phyloP scores from a whole-genome alignment of 2,329 filamentous ascomycete genomes.

The Tolypocladium ophioglossoides region DNA sequence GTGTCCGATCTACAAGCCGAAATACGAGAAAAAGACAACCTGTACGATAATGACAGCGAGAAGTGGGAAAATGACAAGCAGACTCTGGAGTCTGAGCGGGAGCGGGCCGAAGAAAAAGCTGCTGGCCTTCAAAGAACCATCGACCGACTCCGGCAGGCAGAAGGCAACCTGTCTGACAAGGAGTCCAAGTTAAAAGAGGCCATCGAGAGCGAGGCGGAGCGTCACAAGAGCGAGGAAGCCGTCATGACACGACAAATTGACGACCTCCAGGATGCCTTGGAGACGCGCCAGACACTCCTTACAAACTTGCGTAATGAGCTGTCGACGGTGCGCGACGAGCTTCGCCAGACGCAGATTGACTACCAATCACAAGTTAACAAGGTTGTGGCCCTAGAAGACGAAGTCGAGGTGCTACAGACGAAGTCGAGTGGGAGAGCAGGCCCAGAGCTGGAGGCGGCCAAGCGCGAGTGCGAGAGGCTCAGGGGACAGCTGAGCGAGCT shows the following conservation, averaged over 20 bases:
- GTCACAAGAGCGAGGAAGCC: constrained; percentile 62
- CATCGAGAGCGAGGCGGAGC: constrained; percentile 59
- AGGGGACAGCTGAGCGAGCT: constrained; percentile 27
- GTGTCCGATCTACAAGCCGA: constrained; percentile 53
- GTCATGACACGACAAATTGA: constrained; percentile 63
- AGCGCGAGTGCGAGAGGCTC: constrained; percentile 16
- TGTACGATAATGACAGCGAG: constrained; percentile 61
- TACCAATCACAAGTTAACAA: constrained; percentile 53
- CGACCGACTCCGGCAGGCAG: constrained; percentile 56
- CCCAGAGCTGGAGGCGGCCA: constrained; percentile 8
- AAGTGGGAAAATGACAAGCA: constrained; percentile 59
- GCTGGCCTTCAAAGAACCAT: constrained; percentile 59
- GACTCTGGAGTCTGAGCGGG: constrained; percentile 53
- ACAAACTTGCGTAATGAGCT: constrained; percentile 58
- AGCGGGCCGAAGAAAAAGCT: constrained; percentile 57
- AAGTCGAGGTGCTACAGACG: constrained; percentile 60
- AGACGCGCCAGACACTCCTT: constrained; percentile 53
- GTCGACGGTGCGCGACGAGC: constrained; percentile 54
- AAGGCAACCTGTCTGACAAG: constrained; percentile 56
- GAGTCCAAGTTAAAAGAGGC: constrained; percentile 58
- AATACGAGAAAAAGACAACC: constrained; percentile 57
- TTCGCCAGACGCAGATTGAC: constrained; percentile 57
- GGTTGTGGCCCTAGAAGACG: constrained; percentile 59
- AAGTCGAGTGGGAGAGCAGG: constrained; percentile 3
- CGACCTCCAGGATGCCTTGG: constrained; percentile 61